phyloP scores from a whole-genome alignment of 2,329 filamentous ascomycete genomes.

The Aspergillus sp. region DNA sequence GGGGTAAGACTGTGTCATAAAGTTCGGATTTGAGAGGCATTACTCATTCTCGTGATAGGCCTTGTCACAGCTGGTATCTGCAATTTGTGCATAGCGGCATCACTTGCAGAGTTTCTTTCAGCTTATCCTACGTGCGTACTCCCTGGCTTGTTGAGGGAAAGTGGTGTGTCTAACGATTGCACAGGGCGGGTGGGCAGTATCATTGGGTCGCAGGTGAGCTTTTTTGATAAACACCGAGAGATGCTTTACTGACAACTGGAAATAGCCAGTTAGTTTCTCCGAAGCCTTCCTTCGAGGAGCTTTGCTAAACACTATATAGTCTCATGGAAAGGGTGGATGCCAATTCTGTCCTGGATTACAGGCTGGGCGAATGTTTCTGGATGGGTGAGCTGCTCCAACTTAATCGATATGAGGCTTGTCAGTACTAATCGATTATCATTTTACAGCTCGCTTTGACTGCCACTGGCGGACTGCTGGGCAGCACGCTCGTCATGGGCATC shows the following conservation, averaged over 20 bases:
- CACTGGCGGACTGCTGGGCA: constrained; percentile 69
- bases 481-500: constrained; percentile 68
- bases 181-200: constrained; percentile 65
- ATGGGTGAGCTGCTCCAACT: constrained; percentile 56
- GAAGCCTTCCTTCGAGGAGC: background rate
- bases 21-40: background rate
- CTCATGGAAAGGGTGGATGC: constrained; percentile 63
- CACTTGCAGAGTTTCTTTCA: constrained; percentile 72
- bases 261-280: constrained; percentile 44
- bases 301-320: constrained; percentile 40
- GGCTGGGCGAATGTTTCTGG: constrained; percentile 73
- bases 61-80: constrained; percentile 66
- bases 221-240: background rate
- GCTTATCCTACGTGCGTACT: constrained; percentile 59
- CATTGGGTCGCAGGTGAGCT: constrained; percentile 68
- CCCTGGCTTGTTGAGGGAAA: too few relatives aligned
- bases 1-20: constrained; percentile 56
- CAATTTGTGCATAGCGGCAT: constrained; percentile 71
- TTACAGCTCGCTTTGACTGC: constrained; percentile 62
- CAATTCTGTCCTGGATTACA: constrained; percentile 69
- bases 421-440: background rate
- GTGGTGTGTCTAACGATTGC: constrained; percentile 17
- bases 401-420: background rate
- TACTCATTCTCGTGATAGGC: constrained; percentile 26
- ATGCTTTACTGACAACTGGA: constrained; percentile 5